phyloP scores from a whole-genome alignment of 202 grass and related monocot genomes.

The Hordeum pubiflorum region DNA sequence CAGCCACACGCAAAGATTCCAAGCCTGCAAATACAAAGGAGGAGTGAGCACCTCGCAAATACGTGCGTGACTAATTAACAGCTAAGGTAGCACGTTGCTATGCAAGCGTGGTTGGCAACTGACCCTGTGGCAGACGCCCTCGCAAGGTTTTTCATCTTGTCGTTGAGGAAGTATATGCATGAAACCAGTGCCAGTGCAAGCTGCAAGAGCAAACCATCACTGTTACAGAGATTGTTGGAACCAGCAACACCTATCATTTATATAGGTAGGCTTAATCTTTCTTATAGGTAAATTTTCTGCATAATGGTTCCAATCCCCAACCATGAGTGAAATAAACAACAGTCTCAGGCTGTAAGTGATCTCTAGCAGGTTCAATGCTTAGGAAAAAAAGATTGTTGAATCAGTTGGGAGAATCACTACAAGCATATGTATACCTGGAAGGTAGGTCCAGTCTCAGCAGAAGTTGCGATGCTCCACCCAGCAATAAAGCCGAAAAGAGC shows the following conservation, averaged over 20 bases:
- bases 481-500: constrained; percentile 72
- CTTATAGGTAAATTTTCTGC: background rate
- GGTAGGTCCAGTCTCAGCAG: constrained; percentile 66
- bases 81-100: background rate
- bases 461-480: constrained; percentile 75
- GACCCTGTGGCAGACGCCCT: constrained; percentile 72
- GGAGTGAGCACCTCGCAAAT: background rate
- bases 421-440: constrained; percentile 58
- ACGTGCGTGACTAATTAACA: background rate
- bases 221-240: background rate
- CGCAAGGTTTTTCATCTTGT: constrained; percentile 71
- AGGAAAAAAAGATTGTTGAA: too few species aligned
- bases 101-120: constrained; percentile 18
- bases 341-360: background rate
- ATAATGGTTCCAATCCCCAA: background rate
- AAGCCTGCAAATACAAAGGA: constrained; percentile 45
- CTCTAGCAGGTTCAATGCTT: background rate
- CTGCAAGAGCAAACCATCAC: constrained; percentile 42
- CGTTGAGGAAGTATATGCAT: constrained; percentile 84
- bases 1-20: constrained; percentile 61
- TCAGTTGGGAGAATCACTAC: too few species aligned
- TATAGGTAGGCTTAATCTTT: background rate
- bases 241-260: background rate
- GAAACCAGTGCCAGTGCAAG: constrained; percentile 59
- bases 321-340: background rate